Percentiles rank a stretch among this genome's conserved stretches.
Conservation (phyloP, 169 alveolate genomes). For the Plasmodium knowlesi region DNA sequence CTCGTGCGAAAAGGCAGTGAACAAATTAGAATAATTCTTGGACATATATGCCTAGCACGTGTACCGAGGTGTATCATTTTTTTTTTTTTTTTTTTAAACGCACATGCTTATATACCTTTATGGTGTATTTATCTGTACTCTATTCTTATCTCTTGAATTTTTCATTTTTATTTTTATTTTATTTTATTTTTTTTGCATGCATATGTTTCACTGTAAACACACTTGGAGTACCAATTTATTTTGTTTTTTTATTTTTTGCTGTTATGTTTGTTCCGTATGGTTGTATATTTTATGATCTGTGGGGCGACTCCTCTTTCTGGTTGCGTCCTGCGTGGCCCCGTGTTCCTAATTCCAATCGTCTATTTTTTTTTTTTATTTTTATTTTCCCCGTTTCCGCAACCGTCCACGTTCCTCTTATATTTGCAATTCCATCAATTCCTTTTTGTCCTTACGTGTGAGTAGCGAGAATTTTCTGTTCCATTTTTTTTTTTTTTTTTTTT, state of each 20-base stretch:
- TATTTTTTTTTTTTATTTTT: neutral
- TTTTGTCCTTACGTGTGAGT: neutral
- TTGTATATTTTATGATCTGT: neutral
- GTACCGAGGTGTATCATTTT: neutral
- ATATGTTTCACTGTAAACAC: constrained; percentile 18
- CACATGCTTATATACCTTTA: neutral
- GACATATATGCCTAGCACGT: neutral
- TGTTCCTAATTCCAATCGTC: neutral
- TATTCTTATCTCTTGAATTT: constrained; percentile 16
- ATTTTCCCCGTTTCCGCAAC: neutral
- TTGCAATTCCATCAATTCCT: neutral
- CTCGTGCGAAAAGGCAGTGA: neutral
- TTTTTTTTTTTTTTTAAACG: constrained; percentile 12
- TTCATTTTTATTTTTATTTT: neutral
- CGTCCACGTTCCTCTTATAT: neutral
- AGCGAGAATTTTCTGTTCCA: constrained; percentile 10
- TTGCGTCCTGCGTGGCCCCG: neutral
- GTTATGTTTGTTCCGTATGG: neutral
- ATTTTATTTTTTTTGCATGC: constrained; percentile 17
- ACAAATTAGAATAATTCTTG: neutral
- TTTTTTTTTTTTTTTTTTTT: constrained; percentile 1
- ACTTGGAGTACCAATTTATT: neutral
- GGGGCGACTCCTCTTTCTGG: neutral
- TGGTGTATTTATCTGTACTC: neutral
- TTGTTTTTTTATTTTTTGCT: constrained; percentile 3